A percentile compares a stretch with the other conserved stretches of the same genome.
Evolutionary conservation across 495 filamentous ascomycete species (phyloP).

Genomic region (Penicillium canariense): DNA sequence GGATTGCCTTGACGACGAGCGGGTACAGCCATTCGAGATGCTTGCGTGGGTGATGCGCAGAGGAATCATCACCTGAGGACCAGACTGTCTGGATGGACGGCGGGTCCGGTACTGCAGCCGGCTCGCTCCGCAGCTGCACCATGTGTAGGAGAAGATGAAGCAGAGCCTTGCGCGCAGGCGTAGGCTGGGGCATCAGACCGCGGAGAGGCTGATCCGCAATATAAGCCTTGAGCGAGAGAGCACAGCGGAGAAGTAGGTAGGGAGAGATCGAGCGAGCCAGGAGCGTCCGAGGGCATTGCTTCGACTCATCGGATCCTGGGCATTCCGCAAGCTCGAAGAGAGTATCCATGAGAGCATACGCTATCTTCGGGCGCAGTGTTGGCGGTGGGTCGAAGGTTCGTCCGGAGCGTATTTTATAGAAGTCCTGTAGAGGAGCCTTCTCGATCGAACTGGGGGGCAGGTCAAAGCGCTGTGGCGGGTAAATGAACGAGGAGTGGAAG

Average conservation of each 20-base stretch:
- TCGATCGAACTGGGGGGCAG: slow-evolving; percentile 48
- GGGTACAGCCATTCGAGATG: slow-evolving; percentile 83
- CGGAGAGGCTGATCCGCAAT: slow-evolving; percentile 90
- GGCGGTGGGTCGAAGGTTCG: slow-evolving; percentile 67
- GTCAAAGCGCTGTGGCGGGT: slow-evolving; percentile 64
- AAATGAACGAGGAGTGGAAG: slow-evolving; percentile 82
- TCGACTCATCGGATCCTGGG: slow-evolving; percentile 2
- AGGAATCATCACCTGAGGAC: slow-evolving; percentile 7
- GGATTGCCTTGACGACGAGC: slow-evolving; percentile 67
- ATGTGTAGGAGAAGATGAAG: slow-evolving; percentile 65
- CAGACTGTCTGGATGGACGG: slow-evolving; percentile 40
- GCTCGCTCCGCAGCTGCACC: slow-evolving; percentile 65
- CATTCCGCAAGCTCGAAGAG: slow-evolving; percentile 61
- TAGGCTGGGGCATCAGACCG: slow-evolving; percentile 88
- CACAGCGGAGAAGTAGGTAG: slow-evolving; percentile 78
- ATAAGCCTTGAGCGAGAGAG: slow-evolving; percentile 75
- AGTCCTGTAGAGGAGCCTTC: slow-evolving; percentile 53
- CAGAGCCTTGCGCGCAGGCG: slow-evolving; percentile 74
- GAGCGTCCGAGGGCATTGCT: slow-evolving; percentile 39
- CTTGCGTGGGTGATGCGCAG: slow-evolving; percentile 46
- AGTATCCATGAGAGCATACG: slow-evolving; percentile 76
- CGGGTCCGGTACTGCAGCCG: slow-evolving; percentile 66
- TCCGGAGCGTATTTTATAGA: slow-evolving; percentile 65
- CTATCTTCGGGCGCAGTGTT: slow-evolving; percentile 65
- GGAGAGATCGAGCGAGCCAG: slow-evolving; percentile 78